Evolutionary conservation across 169 alveolate genomes (phyloP), one percentile per base, ranked within the genome.

Genomic region (Plasmodium berghei): DNA sequence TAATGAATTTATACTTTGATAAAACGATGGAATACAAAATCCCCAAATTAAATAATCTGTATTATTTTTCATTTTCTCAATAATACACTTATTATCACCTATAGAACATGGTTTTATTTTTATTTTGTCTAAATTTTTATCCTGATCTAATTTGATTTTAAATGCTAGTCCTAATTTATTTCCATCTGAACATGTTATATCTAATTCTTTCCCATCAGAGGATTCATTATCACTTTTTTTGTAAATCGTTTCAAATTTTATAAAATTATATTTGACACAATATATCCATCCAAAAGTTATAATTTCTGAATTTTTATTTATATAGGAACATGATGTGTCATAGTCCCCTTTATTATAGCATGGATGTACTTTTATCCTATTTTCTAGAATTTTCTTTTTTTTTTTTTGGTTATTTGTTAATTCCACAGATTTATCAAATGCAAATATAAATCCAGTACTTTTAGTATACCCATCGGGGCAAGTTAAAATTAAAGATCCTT

Each of bases 401-500:
- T 22, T 77, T 56, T 42, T 2, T 26, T 56, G 28, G 24, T 77
- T 75, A 34, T 34, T 34, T 34, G 42, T 4, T 34, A 34, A 34
- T 34, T 34, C 42, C 8, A 34, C 0, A 4, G 89, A 77, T 8
- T 22, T 77, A 42, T 77, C 77, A 66, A 40, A 63, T 48, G 26
- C 12, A n/a, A 77, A 45, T 28, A 77, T 77, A 63, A 77, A 54
- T 12, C 89, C 89, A 26, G 89, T 77, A 54, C 89, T 77, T 69
- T 77, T 77, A 28, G 66, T 70, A 77, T 77, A 77, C 0, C 89
- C 89, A 64, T 63, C 77, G n/a, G 89, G 89, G 28, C 89, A 77
- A 63, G 77, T 63, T 62, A 77, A 77, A 77, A 64, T 64, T 48
- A 77, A 69, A 26, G 89, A 63, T n/a, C 89, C 89, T 77, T 77